Evolutionary conservation across 192 early-diverging fungal genomes (phyloP).

Genomic region (Coemansia brasiliensis): DNA sequence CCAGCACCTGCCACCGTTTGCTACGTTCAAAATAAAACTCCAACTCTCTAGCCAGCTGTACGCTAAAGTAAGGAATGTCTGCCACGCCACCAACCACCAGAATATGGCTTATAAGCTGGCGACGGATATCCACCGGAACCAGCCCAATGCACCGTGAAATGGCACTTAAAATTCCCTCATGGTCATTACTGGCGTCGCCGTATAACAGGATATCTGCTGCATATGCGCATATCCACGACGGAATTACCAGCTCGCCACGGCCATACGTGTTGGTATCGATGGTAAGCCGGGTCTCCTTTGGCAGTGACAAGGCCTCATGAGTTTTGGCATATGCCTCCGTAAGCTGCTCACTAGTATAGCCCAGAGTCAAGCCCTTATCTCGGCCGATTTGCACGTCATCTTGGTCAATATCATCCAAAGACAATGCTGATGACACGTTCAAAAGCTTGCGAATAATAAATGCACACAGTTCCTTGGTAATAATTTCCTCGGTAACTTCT

Average conservation of each 20-base stretch:
- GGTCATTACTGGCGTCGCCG: constrained; percentile 66
- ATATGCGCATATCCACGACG: constrained; percentile 84
- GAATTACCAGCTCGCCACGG: constrained; percentile 53
- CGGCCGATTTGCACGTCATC: background rate
- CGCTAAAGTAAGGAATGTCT: constrained; percentile 71
- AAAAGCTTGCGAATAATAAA: constrained; percentile 10
- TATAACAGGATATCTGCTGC: constrained; percentile 77
- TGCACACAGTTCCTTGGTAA: background rate
- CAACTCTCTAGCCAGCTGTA: constrained; percentile 64
- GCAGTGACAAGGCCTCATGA: no score
- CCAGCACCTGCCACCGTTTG: constrained; percentile 56
- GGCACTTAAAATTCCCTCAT: constrained; percentile 57
- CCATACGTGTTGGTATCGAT: constrained; percentile 54
- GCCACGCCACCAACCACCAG: constrained; percentile 77
- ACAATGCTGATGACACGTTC: constrained; percentile 11
- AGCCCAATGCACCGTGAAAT: constrained; percentile 60
- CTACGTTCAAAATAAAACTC: constrained; percentile 51
- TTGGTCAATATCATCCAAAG: background rate
- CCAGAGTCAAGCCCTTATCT: background rate
- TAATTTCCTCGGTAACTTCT: background rate
- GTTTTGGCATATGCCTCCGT: background rate
- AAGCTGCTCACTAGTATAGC: constrained; percentile 10
- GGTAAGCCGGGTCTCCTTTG: constrained; percentile 1
- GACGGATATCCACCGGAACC: constrained; percentile 70
- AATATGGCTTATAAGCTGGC: constrained; percentile 62